Conservation (phyloP, 2,329 filamentous ascomycete species). For the Arthrobotrys sinensis region DNA sequence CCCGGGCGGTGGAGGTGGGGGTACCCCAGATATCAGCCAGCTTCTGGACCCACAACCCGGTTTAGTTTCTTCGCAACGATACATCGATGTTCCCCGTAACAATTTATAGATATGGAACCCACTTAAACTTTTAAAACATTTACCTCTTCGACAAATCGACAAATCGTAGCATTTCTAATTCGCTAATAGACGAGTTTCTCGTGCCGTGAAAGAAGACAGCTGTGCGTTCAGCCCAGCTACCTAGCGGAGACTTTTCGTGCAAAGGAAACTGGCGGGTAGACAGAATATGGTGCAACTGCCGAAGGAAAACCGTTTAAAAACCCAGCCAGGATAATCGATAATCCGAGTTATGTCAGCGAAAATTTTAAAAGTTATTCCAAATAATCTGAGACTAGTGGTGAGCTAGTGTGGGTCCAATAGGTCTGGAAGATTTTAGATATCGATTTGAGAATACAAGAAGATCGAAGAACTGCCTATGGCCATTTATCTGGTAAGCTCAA, state of each 20-base stretch:
- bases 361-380: background rate
- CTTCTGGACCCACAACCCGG: conserved; percentile 7
- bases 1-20: background rate
- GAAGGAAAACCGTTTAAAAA: background rate
- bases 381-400: conserved; percentile 9
- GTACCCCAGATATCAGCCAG: conserved; percentile 15
- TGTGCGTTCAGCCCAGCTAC: background rate
- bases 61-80: background rate
- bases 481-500: too few species aligned
- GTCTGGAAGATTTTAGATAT: conserved; percentile 14
- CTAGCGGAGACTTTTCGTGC: background rate
- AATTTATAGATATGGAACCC: conserved; percentile 1
- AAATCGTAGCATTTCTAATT: background rate
- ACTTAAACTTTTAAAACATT: background rate
- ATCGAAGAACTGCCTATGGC: background rate
- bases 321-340: conserved; percentile 1
- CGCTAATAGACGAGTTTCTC: conserved; percentile 30
- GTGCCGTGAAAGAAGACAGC: background rate
- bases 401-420: conserved; percentile 2
- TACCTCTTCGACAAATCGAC: background rate
- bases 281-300: background rate
- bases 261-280: background rate
- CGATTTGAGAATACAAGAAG: conserved; percentile 2
- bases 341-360: conserved; percentile 11
- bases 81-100: background rate